Evolutionary conservation across 2,329 filamentous ascomycete genomes (phyloP).

Genomic region (Cercospora zeina): DNA sequence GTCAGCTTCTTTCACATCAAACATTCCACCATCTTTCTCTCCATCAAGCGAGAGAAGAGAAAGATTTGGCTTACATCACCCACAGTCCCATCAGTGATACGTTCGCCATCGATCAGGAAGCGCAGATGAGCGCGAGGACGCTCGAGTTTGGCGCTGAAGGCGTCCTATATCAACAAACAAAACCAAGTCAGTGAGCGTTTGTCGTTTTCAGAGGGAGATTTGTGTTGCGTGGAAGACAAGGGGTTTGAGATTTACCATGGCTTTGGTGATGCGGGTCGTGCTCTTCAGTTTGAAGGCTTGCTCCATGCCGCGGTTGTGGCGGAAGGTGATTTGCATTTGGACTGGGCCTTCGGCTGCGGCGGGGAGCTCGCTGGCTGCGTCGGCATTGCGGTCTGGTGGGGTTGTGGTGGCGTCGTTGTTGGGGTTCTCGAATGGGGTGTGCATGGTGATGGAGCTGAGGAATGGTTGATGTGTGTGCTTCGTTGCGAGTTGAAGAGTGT

Average conservation of each 20-base stretch:
- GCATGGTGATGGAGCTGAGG: neutral
- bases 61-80: conserved; percentile 23
- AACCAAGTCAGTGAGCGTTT: neutral
- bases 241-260: conserved; percentile 23
- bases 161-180: conserved; percentile 17
- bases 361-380: neutral
- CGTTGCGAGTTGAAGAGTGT: neutral
- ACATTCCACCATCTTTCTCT: neutral
- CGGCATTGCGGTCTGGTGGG: neutral
- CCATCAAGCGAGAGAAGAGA: neutral
- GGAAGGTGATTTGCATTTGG: conserved; percentile 28
- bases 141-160: conserved; percentile 24
- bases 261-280: conserved; percentile 31
- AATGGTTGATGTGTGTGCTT: neutral
- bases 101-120: conserved; percentile 33
- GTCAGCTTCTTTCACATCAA: conserved; percentile 4
- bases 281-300: conserved; percentile 33
- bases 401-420: neutral
- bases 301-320: conserved; percentile 24
- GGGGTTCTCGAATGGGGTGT: neutral
- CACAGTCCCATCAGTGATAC: conserved; percentile 27
- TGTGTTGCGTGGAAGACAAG: no score
- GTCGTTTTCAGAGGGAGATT: no score
- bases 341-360: neutral
- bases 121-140: conserved; percentile 20